Base-by-base conservation (phyloP, 306 rosid genomes). In the apple (Malus domestica) region DNA sequence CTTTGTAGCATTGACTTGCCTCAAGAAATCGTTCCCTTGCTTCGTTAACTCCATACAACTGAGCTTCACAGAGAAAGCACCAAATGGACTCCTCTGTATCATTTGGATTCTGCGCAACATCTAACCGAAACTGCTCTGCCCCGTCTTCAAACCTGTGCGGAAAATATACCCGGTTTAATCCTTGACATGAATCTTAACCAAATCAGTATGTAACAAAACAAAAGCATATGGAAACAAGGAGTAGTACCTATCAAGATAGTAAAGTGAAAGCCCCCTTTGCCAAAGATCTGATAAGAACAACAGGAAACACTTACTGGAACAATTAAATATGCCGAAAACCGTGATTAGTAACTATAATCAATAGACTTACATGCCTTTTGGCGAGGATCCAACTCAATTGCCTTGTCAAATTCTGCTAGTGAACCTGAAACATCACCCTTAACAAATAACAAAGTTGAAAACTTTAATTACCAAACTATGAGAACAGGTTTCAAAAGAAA, bases 41-140 rank as follows among this genome's bases (percentile, higher is more conserved):
- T 84, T 89, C 95, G 54, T 86, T 83, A 54, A 85, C 85, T 72
- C 98, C 98, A 84, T 81, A 90, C 55, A 89, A 83, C 68, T 87
- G 96, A 83, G 98, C 95, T 86, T 92, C 97, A 80, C 97, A 94
- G 35, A 94, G 88, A 88, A 86, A 94, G 78, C 96, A 94, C 96
- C 97, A 94, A 68, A 92, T 94, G 69, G 98, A 91, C 80, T 92
- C 98, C 77, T 92, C 98, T 1, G 95, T 94, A 58, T 94, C 97
- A 80, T 92, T 94, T 49, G 98, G 97, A 79, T 90, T 94, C 67
- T 90, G 98, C 4, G 97, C 97, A 80, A 90, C 93, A 78, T 94
- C 98, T 85, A 94, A 76, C 60, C 96, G 89, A 73, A 94, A 94
- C 87, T 94, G 98, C 82, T 90, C 92, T 52, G 97, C 97, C 71